Conservation (phyloP, 768 basidiomycete species). For the Lentinus tigrinus region DNA sequence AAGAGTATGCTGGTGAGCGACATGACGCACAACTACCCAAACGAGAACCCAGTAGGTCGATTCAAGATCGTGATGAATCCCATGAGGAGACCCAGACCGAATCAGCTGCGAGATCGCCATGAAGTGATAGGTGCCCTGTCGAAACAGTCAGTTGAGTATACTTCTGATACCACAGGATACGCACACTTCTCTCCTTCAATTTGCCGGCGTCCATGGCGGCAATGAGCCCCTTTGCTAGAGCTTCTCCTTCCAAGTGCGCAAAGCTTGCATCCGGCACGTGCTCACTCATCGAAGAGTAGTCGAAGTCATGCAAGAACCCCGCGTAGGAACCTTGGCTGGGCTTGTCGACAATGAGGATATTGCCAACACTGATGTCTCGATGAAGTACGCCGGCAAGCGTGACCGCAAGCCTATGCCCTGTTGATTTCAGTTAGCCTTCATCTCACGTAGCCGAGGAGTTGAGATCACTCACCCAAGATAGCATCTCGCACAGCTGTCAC, state of each 20-base stretch:
- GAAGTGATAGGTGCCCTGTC: conserved; percentile 1
- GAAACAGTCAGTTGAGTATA: too few species aligned
- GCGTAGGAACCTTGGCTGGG: too few species aligned
- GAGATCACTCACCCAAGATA: conserved; percentile 1
- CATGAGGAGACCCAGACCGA: too few species aligned
- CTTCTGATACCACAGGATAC: too few species aligned
- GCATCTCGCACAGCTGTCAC: conserved; percentile 3
- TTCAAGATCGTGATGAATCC: conserved; percentile 8
- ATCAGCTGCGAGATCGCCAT: too few species aligned
- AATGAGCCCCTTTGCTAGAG: too few species aligned
- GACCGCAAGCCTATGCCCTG: too few species aligned
- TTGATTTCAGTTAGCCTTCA: neutral
- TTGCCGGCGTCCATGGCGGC: neutral
- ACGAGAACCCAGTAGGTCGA: conserved; percentile 14
- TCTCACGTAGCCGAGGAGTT: neutral
- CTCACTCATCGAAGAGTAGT: conserved; percentile 9
- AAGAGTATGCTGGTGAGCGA: too few species aligned
- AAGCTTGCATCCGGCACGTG: too few species aligned
- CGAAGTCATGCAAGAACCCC: conserved; percentile 18
- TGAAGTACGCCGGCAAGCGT: neutral
- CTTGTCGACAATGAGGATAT: too few species aligned
- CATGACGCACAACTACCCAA: conserved; percentile 6
- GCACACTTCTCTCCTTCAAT: too few species aligned
- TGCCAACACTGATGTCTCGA: neutral
- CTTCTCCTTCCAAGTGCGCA: too few species aligned